These are phyloP conservation scores for Bodo saltans DNA, from an alignment of 78 protist genomes.

Conservation along the genomic window DNA sequence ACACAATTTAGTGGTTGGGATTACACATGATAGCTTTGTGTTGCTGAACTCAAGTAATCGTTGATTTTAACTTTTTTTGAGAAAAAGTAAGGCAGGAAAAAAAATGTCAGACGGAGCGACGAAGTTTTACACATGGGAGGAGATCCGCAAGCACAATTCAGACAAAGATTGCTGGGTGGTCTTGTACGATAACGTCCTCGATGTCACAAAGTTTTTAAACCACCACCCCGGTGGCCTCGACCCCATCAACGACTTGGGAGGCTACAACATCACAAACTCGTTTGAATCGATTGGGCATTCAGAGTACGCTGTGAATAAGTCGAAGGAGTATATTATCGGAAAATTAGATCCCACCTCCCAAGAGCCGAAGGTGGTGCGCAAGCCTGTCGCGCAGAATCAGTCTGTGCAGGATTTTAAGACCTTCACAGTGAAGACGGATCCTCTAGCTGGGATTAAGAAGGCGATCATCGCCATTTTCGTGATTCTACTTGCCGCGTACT, in stretches of 20 bases:
- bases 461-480: too few species aligned
- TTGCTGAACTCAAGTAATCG: too few species aligned
- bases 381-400: background rate
- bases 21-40: too few species aligned
- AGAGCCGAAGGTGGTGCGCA: background rate
- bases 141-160: constrained; percentile 39
- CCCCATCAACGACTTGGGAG: constrained; percentile 23
- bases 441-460: too few species aligned
- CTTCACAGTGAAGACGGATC: background rate
- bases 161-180: constrained; percentile 34
- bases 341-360: background rate
- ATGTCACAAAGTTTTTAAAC: constrained; percentile 33
- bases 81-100: too few species aligned
- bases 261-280: constrained; percentile 21
- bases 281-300: background rate
- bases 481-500: too few species aligned
- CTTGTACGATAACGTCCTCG: constrained; percentile 40
- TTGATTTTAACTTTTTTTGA: too few species aligned
- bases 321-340: background rate
- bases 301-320: background rate
- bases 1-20: too few species aligned
- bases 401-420: background rate
- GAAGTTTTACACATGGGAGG: constrained; percentile 24
- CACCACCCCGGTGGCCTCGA: constrained; percentile 47
- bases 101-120: too few species aligned